phyloP scores from a whole-genome alignment of 2,329 filamentous ascomycete species.

The Cercospora zeae-maydis region DNA sequence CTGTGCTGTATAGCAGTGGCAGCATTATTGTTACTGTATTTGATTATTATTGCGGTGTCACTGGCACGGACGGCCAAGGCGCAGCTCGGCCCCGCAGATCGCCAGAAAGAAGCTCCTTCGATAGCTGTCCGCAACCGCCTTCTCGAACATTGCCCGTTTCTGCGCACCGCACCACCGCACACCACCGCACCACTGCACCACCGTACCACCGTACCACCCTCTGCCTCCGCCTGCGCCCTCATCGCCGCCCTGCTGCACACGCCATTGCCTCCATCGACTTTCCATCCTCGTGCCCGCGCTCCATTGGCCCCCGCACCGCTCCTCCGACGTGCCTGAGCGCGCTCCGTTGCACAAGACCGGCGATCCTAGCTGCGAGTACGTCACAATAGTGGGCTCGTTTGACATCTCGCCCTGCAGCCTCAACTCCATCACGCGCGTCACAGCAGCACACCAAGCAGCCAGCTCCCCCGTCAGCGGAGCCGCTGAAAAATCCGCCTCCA shows the following conservation, averaged over 20 bases:
- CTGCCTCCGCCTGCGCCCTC: background rate
- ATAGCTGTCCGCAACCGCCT: conserved; percentile 6
- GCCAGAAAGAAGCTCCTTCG: conserved; percentile 5
- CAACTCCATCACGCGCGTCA: conserved; percentile 2
- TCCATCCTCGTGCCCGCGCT: background rate
- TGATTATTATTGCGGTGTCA: background rate
- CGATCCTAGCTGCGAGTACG: conserved; percentile 1
- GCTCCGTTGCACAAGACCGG: background rate
- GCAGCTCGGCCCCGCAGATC: background rate
- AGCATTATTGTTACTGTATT: no score
- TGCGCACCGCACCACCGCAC: background rate
- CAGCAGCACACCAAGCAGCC: conserved; percentile 2
- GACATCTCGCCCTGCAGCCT: conserved; percentile 4
- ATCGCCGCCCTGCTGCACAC: background rate
- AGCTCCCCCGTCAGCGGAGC: background rate
- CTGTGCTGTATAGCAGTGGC: no score
- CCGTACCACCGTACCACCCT: no score
- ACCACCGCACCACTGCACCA: no score
- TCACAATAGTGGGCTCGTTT: conserved; percentile 4
- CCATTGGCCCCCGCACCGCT: background rate
- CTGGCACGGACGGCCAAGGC: background rate
- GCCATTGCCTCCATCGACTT: background rate
- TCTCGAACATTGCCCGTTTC: conserved; percentile 12
- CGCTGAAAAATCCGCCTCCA: background rate
- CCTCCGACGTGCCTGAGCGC: background rate